Percentiles rank a stretch among this genome's conserved stretches.
Conservation (phyloP, 2,329 filamentous ascomycete species). For the Balansia obtecta region DNA sequence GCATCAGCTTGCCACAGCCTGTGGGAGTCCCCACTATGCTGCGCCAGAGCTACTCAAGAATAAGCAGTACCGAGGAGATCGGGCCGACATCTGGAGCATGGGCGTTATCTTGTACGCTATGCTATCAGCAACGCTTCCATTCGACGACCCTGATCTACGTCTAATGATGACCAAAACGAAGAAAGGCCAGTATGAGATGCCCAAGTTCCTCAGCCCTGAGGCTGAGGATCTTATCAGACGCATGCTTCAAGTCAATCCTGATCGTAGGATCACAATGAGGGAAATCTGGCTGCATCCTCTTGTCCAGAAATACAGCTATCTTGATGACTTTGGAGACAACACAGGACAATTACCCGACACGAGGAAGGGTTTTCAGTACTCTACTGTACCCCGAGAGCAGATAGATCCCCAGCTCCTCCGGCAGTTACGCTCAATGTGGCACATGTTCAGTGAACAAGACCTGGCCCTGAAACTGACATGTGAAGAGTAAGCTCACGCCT, state of each 20-base stretch:
- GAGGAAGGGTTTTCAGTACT: constrained; percentile 48
- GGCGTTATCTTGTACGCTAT: constrained; percentile 84
- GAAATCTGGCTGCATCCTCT: constrained; percentile 81
- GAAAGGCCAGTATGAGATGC: constrained; percentile 48
- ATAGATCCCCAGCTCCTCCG: constrained; percentile 73
- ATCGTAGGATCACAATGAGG: constrained; percentile 63
- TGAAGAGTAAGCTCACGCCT: constrained; percentile 39
- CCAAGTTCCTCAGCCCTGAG: constrained; percentile 50
- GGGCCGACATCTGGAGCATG: constrained; percentile 89
- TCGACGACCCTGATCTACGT: constrained; percentile 54
- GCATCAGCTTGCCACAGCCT: constrained; percentile 75
- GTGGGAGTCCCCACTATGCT: constrained; percentile 93
- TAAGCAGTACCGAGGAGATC: constrained; percentile 67
- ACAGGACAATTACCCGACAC: constrained; percentile 41
- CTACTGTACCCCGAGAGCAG: constrained; percentile 47
- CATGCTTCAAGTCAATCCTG: constrained; percentile 70
- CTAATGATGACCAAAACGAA: constrained; percentile 50
- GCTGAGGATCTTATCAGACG: constrained; percentile 65
- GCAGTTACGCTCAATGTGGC: constrained; percentile 84
- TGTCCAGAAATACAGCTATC: constrained; percentile 69
- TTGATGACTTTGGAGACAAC: constrained; percentile 52
- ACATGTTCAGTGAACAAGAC: constrained; percentile 64
- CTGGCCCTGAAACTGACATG: constrained; percentile 56
- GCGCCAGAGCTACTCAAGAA: constrained; percentile 81
- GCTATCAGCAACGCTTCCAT: constrained; percentile 73